Percentiles rank a stretch among this genome's conserved stretches.
Evolutionary conservation across 306 rosid genomes (phyloP).

Genomic region (Calophaca sinica): DNA sequence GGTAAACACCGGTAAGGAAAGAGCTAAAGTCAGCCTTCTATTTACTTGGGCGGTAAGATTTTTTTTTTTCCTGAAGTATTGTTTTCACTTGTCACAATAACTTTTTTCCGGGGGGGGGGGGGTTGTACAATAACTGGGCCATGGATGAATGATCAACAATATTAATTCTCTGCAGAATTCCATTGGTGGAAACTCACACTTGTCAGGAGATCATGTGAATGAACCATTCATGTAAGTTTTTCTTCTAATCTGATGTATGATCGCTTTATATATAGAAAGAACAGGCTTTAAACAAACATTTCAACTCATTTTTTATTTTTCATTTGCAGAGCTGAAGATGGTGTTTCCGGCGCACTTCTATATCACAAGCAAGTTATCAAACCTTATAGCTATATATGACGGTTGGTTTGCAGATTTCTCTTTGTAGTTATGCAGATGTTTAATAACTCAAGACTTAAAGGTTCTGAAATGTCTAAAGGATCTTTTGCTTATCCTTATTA

Average conservation of each 20-base stretch:
- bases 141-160: conserved; percentile 45
- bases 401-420: conserved; percentile 92
- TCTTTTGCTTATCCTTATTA: conserved; percentile 28
- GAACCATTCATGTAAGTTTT: conserved; percentile 85
- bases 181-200: conserved; percentile 89
- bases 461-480: conserved; percentile 39
- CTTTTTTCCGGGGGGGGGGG: neutral
- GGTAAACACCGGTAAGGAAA: conserved; percentile 95
- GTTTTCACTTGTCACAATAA: conserved; percentile 33
- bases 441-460: conserved; percentile 43
- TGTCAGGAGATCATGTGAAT: conserved; percentile 91
- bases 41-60: conserved; percentile 96
- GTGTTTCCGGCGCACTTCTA: conserved; percentile 96
- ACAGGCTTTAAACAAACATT: conserved; percentile 27
- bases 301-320: conserved; percentile 39
- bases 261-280: conserved; percentile 4
- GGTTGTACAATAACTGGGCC: neutral
- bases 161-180: conserved; percentile 77
- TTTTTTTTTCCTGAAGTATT: conserved; percentile 37
- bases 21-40: conserved; percentile 98
- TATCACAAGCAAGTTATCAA: conserved; percentile 99
- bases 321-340: conserved; percentile 86
- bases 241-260: conserved; percentile 9
- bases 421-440: conserved; percentile 53
- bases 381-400: conserved; percentile 75